Evolutionary conservation across 148 eudicot genomes (phyloP).

Genomic region (Drosera capensis): DNA sequence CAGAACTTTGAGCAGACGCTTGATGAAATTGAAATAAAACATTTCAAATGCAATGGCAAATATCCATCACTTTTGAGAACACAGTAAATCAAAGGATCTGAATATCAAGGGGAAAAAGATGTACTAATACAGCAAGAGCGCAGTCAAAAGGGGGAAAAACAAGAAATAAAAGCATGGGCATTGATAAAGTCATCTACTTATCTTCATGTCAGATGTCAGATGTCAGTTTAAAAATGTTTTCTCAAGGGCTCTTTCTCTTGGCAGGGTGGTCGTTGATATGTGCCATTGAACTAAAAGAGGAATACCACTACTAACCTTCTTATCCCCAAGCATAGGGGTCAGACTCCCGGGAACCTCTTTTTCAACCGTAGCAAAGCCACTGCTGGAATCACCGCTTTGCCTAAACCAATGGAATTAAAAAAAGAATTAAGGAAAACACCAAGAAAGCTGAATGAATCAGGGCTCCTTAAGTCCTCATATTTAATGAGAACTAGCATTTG

Average conservation of each 20-base stretch:
- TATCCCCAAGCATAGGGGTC: constrained; percentile 98
- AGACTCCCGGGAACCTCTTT: constrained; percentile 79
- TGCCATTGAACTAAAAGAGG: not conserved
- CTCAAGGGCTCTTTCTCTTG: not conserved
- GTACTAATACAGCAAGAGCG: too few species aligned
- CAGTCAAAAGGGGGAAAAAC: too few species aligned
- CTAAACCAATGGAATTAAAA: constrained; percentile 14
- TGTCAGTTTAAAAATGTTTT: not conserved
- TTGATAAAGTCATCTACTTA: too few species aligned
- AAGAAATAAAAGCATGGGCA: too few species aligned
- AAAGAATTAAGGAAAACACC: not conserved
- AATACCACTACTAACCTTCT: constrained; percentile 40
- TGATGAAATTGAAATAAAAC: too few species aligned
- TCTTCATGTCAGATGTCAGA: too few species aligned
- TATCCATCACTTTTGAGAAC: too few species aligned
- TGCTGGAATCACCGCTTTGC: constrained; percentile 89
- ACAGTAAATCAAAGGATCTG: too few species aligned
- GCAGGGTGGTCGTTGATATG: too few species aligned
- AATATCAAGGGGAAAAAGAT: too few species aligned
- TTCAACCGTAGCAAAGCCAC: constrained; percentile 93
- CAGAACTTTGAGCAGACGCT: too few species aligned
- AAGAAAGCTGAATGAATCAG: not conserved
- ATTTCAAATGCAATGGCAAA: too few species aligned
- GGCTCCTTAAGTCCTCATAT: not conserved
- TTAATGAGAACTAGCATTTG: not conserved